These are phyloP conservation scores for Cynara cardunculus DNA, from an alignment of 129 eudicot species.

Conservation along the genomic window DNA sequence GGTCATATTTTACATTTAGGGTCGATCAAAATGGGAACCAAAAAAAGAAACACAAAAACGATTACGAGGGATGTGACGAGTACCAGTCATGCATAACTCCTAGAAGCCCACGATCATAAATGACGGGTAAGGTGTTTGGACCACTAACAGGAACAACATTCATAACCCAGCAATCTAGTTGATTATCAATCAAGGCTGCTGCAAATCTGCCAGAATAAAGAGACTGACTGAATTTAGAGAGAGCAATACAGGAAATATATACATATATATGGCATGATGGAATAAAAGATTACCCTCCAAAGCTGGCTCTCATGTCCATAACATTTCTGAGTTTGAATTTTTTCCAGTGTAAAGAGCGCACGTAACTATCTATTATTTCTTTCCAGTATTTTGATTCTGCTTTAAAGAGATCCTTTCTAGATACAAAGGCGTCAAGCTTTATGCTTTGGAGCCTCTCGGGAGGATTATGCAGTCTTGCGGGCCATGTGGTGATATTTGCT, in stretches of 20 bases:
- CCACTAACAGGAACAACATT: constrained; percentile 96
- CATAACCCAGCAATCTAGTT: constrained; percentile 87
- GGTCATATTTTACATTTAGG: constrained; percentile 7
- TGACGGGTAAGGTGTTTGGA: constrained; percentile 87
- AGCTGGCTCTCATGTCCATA: constrained; percentile 96
- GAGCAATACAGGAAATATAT: background rate
- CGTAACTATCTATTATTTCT: constrained; percentile 70
- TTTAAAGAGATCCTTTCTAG: constrained; percentile 82
- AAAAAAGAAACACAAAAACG: background rate
- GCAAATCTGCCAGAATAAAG: constrained; percentile 66
- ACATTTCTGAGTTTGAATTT: constrained; percentile 71
- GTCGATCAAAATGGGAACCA: background rate
- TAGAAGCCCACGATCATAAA: constrained; percentile 89
- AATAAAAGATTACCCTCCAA: constrained; percentile 70
- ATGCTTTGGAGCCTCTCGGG: constrained; percentile 87
- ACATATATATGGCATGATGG: background rate
- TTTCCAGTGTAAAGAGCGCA: constrained; percentile 72
- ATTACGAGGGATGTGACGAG: background rate
- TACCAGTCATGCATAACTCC: constrained; percentile 99
- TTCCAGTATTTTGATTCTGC: constrained; percentile 94
- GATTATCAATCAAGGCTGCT: constrained; percentile 67
- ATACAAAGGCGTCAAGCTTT: constrained; percentile 78
- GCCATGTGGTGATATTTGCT: constrained; percentile 72
- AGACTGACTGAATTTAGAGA: background rate
- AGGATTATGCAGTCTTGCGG: constrained; percentile 72